A percentile compares a stretch with the other conserved stretches of the same genome.
These are phyloP conservation scores for Cercospora beticola DNA, from an alignment of 2,329 filamentous ascomycete species.

Conservation along the genomic window DNA sequence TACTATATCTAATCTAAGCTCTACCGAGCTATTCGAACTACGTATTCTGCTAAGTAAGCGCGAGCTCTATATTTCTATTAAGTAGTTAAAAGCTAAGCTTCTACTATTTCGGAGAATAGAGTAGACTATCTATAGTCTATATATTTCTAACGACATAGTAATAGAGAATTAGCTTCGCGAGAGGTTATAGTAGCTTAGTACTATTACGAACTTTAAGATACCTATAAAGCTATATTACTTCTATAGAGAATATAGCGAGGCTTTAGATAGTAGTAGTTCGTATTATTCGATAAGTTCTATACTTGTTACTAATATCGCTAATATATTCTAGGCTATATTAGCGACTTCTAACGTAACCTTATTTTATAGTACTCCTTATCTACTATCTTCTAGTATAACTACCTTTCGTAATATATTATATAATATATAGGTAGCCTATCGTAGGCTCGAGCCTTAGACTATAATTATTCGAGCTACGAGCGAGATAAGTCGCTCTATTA, in stretches of 20 bases:
- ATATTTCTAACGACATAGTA: neutral
- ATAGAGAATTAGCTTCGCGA: constrained; percentile 11
- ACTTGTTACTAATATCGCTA: neutral
- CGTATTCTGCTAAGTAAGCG: neutral
- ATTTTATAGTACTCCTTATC: constrained; percentile 18
- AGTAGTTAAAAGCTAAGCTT: neutral
- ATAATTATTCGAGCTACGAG: too few species aligned
- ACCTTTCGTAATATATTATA: constrained; percentile 18
- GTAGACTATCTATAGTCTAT: neutral
- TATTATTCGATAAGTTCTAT: neutral
- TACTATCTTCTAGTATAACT: constrained; percentile 20
- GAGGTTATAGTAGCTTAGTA: neutral
- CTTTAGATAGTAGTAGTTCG: constrained; percentile 21
- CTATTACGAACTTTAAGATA: constrained; percentile 15
- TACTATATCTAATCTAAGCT: neutral
- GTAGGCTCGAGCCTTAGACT: too few species aligned
- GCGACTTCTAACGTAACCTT: constrained; percentile 17
- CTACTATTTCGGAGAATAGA: constrained; percentile 1
- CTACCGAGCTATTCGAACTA: constrained; percentile 11
- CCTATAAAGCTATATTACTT: constrained; percentile 16
- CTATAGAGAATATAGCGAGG: constrained; percentile 14
- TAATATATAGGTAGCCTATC: too few species aligned
- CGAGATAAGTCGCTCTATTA: too few species aligned
- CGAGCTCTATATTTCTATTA: neutral
- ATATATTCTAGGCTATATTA: neutral